Conservation (phyloP, 805 yeast genomes). For the Sugiyamaella lignohabitans region DNA sequence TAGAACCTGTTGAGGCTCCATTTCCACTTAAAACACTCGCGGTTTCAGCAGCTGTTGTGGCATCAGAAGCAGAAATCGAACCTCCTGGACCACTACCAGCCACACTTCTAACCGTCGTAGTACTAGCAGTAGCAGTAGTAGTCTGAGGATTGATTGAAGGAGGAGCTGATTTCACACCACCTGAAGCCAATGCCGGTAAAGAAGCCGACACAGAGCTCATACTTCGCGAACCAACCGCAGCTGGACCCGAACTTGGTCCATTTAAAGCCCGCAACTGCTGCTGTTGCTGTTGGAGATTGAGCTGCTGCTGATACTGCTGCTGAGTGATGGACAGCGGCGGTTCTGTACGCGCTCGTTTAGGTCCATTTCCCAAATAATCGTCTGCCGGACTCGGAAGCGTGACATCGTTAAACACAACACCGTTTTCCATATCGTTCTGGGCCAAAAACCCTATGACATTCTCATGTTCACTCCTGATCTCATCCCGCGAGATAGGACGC, state of each 20-base stretch:
- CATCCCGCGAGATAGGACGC: constrained; percentile 38
- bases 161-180: too few species aligned
- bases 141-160: not conserved
- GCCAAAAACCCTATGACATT: constrained; percentile 42
- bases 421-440: constrained; percentile 44
- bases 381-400: constrained; percentile 29
- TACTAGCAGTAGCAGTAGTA: not conserved
- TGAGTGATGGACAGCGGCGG: not conserved
- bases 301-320: not conserved
- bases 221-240: too few species aligned
- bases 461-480: constrained; percentile 35
- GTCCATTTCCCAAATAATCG: constrained; percentile 5
- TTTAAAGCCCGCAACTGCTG: not conserved
- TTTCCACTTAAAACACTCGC: not conserved
- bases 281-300: not conserved
- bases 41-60: not conserved
- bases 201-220: not conserved
- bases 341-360: constrained; percentile 2
- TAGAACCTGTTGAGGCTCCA: not conserved
- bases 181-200: not conserved
- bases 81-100: too few species aligned
- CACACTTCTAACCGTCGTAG: not conserved
- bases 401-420: constrained; percentile 28
- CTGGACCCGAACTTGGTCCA: too few species aligned
- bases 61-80: not conserved